Conservation (phyloP, 176 grass and related monocot genomes). For the Themeda triandra region DNA sequence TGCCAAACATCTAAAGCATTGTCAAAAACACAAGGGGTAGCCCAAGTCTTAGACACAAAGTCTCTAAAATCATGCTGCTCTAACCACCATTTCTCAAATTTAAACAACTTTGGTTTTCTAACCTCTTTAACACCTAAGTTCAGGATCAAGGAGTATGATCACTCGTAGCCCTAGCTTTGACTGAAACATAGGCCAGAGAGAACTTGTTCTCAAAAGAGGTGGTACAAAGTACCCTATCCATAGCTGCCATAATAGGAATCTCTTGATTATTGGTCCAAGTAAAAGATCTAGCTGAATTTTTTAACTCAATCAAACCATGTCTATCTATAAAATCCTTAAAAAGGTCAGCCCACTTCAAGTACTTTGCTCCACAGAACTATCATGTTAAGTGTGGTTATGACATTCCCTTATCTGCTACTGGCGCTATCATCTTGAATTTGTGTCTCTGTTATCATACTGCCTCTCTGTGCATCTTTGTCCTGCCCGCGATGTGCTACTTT, state of each 20-base stretch:
- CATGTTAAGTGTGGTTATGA: no score
- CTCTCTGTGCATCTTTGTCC: no score
- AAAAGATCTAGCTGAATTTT: background rate
- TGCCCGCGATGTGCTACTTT: no score
- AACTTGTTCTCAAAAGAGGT: background rate
- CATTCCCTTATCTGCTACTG: no score
- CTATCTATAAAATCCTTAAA: background rate
- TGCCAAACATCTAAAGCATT: background rate
- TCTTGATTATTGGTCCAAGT: background rate
- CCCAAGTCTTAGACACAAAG: accelerated
- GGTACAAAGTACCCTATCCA: background rate
- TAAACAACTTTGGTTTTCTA: background rate
- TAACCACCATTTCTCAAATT: background rate
- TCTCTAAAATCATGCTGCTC: background rate
- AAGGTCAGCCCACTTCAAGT: accelerated
- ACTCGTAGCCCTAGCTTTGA: background rate
- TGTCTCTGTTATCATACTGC: no score
- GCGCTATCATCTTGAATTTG: no score
- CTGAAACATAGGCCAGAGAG: accelerated
- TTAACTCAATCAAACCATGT: accelerated
- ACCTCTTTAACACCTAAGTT: accelerated
- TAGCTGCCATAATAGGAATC: background rate
- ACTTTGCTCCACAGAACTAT: no score
- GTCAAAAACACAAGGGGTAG: accelerated
- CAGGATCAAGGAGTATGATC: background rate